phyloP scores from a whole-genome alignment of 1,284 basidiomycete genomes.

The Coniferiporia sulphurascens region DNA sequence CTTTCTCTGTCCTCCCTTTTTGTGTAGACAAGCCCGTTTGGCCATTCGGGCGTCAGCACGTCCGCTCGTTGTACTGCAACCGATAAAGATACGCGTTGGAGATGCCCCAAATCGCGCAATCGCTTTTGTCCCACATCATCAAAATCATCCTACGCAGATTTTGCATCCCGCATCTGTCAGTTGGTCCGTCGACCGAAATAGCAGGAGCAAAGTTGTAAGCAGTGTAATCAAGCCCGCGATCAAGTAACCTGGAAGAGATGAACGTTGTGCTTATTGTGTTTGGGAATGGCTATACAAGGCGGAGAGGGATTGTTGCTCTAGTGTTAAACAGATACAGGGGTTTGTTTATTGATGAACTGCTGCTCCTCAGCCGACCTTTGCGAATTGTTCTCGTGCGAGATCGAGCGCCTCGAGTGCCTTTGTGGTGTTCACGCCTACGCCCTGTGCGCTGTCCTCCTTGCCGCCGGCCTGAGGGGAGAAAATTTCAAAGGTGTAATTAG shows the following conservation, averaged over 20 bases:
- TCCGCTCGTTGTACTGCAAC: not conserved
- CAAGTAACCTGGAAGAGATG: not conserved
- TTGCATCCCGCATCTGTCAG: no score
- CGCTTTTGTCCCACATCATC: no score
- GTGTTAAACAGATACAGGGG: not conserved
- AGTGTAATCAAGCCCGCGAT: not conserved
- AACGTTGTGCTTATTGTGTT: not conserved
- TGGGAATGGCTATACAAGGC: no score
- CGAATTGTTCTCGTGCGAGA: slow-evolving; percentile 40
- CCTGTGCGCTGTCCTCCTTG: slow-evolving; percentile 86
- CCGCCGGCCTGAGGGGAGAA: slow-evolving; percentile 69
- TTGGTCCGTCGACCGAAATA: no score
- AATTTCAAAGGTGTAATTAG: no score
- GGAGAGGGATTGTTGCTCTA: not conserved
- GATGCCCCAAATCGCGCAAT: not conserved
- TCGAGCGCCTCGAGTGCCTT: slow-evolving; percentile 70
- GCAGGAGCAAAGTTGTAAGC: not conserved
- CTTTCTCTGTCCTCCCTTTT: not conserved
- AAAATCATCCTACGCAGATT: no score
- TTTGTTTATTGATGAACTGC: not conserved
- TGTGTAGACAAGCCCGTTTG: not conserved
- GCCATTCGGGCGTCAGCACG: not conserved
- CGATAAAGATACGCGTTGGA: not conserved
- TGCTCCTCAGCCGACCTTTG: slow-evolving; percentile 1
- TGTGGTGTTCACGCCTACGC: slow-evolving; percentile 66